Percentiles rank a stretch among this genome's conserved stretches.
Conservation (phyloP, 2,329 filamentous ascomycete species). For the Nannizzia gypsea region DNA sequence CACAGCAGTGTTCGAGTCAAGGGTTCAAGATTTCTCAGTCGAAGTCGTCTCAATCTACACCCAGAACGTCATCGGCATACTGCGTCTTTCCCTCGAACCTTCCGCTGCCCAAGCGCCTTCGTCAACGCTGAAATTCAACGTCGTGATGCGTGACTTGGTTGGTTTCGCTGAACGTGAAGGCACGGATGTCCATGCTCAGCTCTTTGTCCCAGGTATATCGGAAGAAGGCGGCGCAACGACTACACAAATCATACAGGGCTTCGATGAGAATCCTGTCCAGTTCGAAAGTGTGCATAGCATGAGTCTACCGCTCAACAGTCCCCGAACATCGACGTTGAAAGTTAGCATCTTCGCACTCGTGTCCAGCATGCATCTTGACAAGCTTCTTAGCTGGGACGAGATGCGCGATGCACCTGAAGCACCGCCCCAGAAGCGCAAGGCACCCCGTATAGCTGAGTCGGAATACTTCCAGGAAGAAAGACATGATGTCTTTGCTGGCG, state of each 20-base stretch:
- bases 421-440: slow-evolving; percentile 46
- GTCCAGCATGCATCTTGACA: slow-evolving; percentile 88
- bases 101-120: slow-evolving; percentile 86
- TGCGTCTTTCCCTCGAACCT: slow-evolving; percentile 82
- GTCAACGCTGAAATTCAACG: slow-evolving; percentile 92
- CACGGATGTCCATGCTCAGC: slow-evolving; percentile 85
- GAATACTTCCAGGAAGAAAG: slow-evolving; percentile 90
- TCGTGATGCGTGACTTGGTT: slow-evolving; percentile 91
- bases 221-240: slow-evolving; percentile 73
- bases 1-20: slow-evolving; percentile 82
- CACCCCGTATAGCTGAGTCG: slow-evolving; percentile 69
- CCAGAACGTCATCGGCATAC: slow-evolving; percentile 75
- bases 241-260: slow-evolving; percentile 85
- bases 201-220: slow-evolving; percentile 86
- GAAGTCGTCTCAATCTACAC: slow-evolving; percentile 91
- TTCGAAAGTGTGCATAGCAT: slow-evolving; percentile 99
- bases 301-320: slow-evolving; percentile 73
- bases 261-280: slow-evolving; percentile 81
- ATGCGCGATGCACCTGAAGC: slow-evolving; percentile 65
- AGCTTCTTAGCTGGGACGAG: slow-evolving; percentile 95
- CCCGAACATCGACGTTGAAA: slow-evolving; percentile 62
- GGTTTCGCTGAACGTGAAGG: slow-evolving; percentile 94
- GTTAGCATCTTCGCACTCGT: slow-evolving; percentile 88
- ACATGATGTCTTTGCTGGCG: slow-evolving; percentile 77
- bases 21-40: slow-evolving; percentile 85